These are phyloP conservation scores for Salvia sclarea DNA, from an alignment of 305 asterid species.

Conservation along the genomic window DNA sequence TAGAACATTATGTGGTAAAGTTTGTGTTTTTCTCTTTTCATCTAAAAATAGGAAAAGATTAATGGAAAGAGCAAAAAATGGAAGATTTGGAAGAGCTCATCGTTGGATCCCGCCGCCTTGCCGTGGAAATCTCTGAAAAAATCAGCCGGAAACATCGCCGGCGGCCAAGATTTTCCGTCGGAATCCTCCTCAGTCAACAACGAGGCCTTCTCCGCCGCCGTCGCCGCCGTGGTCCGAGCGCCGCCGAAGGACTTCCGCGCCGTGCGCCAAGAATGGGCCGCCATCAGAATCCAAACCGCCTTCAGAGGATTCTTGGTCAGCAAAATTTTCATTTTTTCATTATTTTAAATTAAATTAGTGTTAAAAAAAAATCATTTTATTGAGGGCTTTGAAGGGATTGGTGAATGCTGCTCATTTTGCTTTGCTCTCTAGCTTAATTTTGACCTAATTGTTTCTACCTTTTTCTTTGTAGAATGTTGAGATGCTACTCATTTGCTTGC, in stretches of 20 bases:
- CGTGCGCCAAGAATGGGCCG: slow-evolving; percentile 92
- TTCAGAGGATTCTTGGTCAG: slow-evolving; percentile 89
- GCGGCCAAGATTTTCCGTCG: slow-evolving; percentile 52
- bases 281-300: slow-evolving; percentile 87
- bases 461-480: no score
- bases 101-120: slow-evolving; percentile 36
- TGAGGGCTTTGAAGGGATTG: no score
- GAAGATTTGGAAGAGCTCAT: slow-evolving; percentile 77
- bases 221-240: slow-evolving; percentile 84
- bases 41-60: slow-evolving; percentile 49
- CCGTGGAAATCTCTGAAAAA: slow-evolving; percentile 43
- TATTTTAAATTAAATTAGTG: no score
- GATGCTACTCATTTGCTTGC: no score
- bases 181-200: slow-evolving; percentile 58
- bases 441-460: no score
- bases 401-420: no score
- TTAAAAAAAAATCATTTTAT: no score
- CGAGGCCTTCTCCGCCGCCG: slow-evolving; percentile 76
- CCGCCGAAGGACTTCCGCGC: slow-evolving; percentile 82
- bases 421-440: no score
- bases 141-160: slow-evolving; percentile 31
- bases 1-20: neutral
- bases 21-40: neutral
- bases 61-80: slow-evolving; percentile 78
- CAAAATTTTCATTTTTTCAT: no score